These are phyloP conservation scores for Irpex lacteus DNA, from an alignment of 1,284 basidiomycete genomes.

Conservation along the genomic window DNA sequence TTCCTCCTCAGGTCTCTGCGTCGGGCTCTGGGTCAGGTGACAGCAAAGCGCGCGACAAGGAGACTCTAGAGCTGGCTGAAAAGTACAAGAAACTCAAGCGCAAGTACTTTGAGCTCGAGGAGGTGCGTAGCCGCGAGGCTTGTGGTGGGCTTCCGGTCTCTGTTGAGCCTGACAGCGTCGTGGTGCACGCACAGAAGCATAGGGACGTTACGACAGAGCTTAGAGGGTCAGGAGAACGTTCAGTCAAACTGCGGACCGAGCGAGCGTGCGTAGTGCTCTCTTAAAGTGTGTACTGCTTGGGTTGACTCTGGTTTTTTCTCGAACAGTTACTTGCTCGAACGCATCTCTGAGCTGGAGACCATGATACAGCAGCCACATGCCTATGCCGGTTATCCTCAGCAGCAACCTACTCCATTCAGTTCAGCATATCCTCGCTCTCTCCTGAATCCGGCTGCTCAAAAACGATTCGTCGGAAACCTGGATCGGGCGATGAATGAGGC, in stretches of 20 bases:
- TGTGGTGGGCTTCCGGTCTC: slow-evolving; percentile 21
- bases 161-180: slow-evolving; percentile 23
- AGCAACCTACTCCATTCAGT: slow-evolving; percentile 24
- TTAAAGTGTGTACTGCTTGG: slow-evolving; percentile 1
- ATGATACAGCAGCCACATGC: slow-evolving; percentile 21
- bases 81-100: slow-evolving; percentile 63
- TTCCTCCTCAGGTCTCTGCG: slow-evolving; percentile 32
- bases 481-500: slow-evolving; percentile 47
- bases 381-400: slow-evolving; percentile 17
- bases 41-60: slow-evolving; percentile 32
- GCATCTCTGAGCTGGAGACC: slow-evolving; percentile 58
- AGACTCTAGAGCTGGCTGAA: slow-evolving; percentile 46
- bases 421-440: slow-evolving; percentile 46
- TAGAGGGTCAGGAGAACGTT: slow-evolving; percentile 54
- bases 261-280: slow-evolving; percentile 44
- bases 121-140: slow-evolving; percentile 40
- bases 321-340: slow-evolving; percentile 50
- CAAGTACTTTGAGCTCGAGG: slow-evolving; percentile 62
- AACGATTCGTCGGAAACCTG: slow-evolving; percentile 41
- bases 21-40: slow-evolving; percentile 20
- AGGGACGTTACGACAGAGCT: slow-evolving; percentile 53
- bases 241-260: slow-evolving; percentile 55
- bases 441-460: slow-evolving; percentile 34
- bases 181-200: slow-evolving; percentile 42
- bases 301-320: slow-evolving; percentile 3